A percentile compares a stretch with the other conserved stretches of the same genome.
Evolutionary conservation across 768 basidiomycete species (phyloP).

Genomic region (Tulasnella calospora): DNA sequence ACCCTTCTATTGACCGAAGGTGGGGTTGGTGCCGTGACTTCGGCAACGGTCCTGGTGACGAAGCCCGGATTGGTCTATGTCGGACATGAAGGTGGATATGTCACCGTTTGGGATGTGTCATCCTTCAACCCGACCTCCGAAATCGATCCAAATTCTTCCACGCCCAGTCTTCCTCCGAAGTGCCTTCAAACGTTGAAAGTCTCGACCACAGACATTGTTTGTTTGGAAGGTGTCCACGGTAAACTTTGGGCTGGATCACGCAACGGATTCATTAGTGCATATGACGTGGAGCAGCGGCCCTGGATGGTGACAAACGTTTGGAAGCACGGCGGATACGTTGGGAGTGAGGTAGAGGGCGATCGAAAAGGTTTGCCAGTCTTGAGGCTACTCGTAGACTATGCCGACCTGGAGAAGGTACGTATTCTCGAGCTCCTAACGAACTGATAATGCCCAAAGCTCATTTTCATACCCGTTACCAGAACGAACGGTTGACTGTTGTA

Average conservation of each 20-base stretch:
- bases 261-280: constrained; percentile 75
- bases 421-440: background rate
- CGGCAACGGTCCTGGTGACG: constrained; percentile 68
- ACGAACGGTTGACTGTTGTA: constrained; percentile 56
- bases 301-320: constrained; percentile 87
- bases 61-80: constrained; percentile 66
- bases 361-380: constrained; percentile 62
- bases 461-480: constrained; percentile 20
- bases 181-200: constrained; percentile 78
- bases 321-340: constrained; percentile 36
- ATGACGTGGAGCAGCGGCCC: constrained; percentile 65
- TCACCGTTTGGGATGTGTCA: constrained; percentile 66
- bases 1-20: constrained; percentile 58
- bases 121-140: background rate
- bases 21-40: constrained; percentile 75
- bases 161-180: constrained; percentile 40
- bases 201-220: constrained; percentile 71
- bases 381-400: constrained; percentile 63
- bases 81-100: constrained; percentile 86
- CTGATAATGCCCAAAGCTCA: background rate
- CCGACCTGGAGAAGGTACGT: constrained; percentile 63
- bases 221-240: constrained; percentile 77
- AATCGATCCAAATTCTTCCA: background rate
- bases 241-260: constrained; percentile 83
- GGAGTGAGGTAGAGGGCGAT: constrained; percentile 38